phyloP scores from a whole-genome alignment of 1,284 basidiomycete species.

The Hymenochaete sp. region DNA sequence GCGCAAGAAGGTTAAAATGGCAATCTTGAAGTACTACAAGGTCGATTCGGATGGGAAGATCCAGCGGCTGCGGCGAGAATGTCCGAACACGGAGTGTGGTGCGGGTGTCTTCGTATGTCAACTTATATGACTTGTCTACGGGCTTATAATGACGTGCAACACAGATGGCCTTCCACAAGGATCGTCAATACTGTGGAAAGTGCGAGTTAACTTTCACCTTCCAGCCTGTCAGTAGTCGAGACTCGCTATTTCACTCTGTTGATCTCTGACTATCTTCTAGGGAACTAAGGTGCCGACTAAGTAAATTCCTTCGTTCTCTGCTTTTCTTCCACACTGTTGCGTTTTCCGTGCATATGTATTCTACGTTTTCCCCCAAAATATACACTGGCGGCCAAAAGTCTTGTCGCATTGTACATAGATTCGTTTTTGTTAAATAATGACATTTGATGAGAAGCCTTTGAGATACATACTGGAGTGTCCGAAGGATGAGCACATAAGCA shows the following conservation, averaged over 20 bases:
- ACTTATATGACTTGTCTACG: slow-evolving; percentile 1
- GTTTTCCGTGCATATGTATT: too few relatives aligned
- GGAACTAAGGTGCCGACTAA: slow-evolving; percentile 32
- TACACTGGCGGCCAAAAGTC: too few relatives aligned
- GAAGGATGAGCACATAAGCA: too few relatives aligned
- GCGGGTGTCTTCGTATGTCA: slow-evolving; percentile 85
- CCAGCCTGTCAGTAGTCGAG: slow-evolving; percentile 40
- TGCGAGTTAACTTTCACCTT: slow-evolving; percentile 89
- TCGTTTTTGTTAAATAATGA: too few relatives aligned
- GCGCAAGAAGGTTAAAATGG: slow-evolving; percentile 99
- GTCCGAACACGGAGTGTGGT: slow-evolving; percentile 85
- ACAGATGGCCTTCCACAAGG: slow-evolving; percentile 90
- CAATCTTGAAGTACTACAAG: slow-evolving; percentile 99
- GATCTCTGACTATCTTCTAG: slow-evolving; percentile 18
- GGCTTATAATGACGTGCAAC: background rate
- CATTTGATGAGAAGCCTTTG: too few relatives aligned
- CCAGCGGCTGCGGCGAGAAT: slow-evolving; percentile 97
- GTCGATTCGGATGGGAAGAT: slow-evolving; percentile 99
- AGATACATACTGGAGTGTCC: too few relatives aligned
- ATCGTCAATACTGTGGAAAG: slow-evolving; percentile 94
- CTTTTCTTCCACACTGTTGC: too few relatives aligned
- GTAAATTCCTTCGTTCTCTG: too few relatives aligned
- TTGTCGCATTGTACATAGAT: background rate
- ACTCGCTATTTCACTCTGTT: background rate
- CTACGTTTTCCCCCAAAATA: too few relatives aligned